Base-by-base conservation (phyloP, 108 stramenopile genomes). In the Thalassiosira profunda region DNA sequence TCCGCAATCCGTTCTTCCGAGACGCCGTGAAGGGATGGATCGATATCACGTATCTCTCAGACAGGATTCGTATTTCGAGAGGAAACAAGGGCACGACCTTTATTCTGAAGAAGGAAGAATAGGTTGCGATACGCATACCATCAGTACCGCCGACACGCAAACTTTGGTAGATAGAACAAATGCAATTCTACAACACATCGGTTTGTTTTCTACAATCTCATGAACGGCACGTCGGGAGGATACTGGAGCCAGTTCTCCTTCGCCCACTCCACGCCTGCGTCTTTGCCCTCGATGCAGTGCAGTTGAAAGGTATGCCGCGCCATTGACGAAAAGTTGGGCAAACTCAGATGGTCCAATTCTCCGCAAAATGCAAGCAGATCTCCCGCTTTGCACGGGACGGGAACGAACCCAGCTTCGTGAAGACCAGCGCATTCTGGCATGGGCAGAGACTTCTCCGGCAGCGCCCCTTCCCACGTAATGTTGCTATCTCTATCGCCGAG, bases 181-280 rank as follows among this genome's bases (percentile, higher is more conserved):
- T n/a, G n/a, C n/a, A n/a, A n/a, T n/a, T n/a, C n/a, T n/a, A n/a
- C n/a, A n/a, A n/a, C n/a, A n/a, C n/a, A n/a, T n/a, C n/a, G n/a
- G 58, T 4, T 5, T 18, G 15, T 5, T 43, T 18, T 18, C 38
- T 21, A 62, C 29, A 82, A 40, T 18, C 60, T 72, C 70, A 93
- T 60, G 62, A 95, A 95, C 8, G 66, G 21, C 2, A 59, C 28
- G n/a, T 61, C 79, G 0, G 29, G 7, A 11, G 90, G 86, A 69
- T 97, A 97, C 70, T 97, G 96, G n/a, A 97, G 60, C 96, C 96
- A 97, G 73, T 97, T 97, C 28, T 63, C 68, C 17, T 76, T 72
- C 15, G 90, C 87, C 96, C 96, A 97, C 37, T 44, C 42, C 17
- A 93, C 58, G 24, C 92, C 93, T 3, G 68, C 82, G 2, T 66